phyloP scores from a whole-genome alignment of 768 basidiomycete species.

The Hericium coralloides region DNA sequence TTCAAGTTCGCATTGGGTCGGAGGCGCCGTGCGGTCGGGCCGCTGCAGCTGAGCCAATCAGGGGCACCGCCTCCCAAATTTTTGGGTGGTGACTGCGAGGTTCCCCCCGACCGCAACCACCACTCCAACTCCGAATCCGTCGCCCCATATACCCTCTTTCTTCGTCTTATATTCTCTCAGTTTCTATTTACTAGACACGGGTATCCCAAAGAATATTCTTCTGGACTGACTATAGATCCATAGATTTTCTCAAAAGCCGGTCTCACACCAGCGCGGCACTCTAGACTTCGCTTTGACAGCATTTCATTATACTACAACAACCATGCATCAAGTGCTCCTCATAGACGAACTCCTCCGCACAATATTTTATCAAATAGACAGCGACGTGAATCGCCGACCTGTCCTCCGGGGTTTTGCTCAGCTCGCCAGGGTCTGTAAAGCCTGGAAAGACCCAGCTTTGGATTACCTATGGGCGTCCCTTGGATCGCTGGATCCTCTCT shows the following conservation, averaged over 20 bases:
- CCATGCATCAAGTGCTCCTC: conserved; percentile 14
- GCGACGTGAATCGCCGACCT: conserved; percentile 1
- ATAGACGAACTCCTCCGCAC: conserved; percentile 14
- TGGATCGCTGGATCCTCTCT: conserved; percentile 10
- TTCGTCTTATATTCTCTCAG: neutral
- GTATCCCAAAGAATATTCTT: neutral
- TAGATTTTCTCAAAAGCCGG: neutral
- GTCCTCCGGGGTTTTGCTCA: conserved; percentile 8
- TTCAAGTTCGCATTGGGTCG: too few species aligned
- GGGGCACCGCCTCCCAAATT: neutral
- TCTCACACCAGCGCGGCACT: neutral
- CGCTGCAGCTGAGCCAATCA: neutral
- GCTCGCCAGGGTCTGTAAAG: conserved; percentile 12
- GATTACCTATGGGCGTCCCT: conserved; percentile 14
- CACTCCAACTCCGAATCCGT: neutral
- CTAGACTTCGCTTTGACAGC: neutral
- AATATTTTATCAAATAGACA: conserved; percentile 12
- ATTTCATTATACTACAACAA: neutral
- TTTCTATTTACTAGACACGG: neutral
- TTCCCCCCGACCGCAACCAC: neutral
- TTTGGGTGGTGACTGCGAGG: neutral
- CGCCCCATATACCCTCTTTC: neutral
- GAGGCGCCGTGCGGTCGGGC: too few species aligned
- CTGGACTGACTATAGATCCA: neutral
- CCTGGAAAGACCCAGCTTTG: conserved; percentile 15